A percentile compares a stretch with the other conserved stretches of the same genome.
These are phyloP conservation scores for Aspergillus piperis DNA, from an alignment of 2,329 filamentous ascomycete species.

Conservation along the genomic window DNA sequence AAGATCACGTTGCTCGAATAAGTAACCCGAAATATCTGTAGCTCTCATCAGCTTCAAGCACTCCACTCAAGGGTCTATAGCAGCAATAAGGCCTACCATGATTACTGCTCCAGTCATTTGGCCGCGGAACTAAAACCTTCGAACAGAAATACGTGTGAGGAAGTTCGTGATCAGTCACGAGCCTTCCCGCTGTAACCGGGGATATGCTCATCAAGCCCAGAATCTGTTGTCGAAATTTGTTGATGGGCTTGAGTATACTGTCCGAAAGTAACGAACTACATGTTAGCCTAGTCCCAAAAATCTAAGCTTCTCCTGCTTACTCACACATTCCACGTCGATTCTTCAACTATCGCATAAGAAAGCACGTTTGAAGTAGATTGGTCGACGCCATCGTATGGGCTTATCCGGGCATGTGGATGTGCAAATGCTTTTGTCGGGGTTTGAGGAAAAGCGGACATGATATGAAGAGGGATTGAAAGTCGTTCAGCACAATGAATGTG, in stretches of 20 bases:
- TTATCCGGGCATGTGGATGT: not conserved
- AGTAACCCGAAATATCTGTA: not conserved
- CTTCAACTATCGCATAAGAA: not conserved
- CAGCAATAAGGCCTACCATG: not conserved
- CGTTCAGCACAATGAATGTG: not conserved
- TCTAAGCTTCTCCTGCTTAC: not conserved
- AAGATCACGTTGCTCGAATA: not conserved
- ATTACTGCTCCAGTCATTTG: not conserved
- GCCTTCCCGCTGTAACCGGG: not conserved
- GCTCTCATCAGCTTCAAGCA: too few species aligned
- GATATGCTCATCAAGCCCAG: not conserved
- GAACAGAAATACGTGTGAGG: conserved; percentile 7
- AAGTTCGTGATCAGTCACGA: not conserved
- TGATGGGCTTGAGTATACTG: not conserved
- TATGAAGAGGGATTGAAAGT: not conserved
- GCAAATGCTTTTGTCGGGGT: not conserved
- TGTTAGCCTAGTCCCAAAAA: too few species aligned
- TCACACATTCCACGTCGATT: not conserved
- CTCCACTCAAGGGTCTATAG: too few species aligned
- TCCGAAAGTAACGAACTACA: too few species aligned
- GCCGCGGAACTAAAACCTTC: not conserved
- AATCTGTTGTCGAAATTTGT: not conserved
- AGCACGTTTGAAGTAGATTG: not conserved
- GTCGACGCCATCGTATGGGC: not conserved
- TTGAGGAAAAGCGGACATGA: not conserved